These are phyloP conservation scores for Mycosphaerelloides madeirae DNA, from an alignment of 2,329 filamentous ascomycete species.

Conservation along the genomic window DNA sequence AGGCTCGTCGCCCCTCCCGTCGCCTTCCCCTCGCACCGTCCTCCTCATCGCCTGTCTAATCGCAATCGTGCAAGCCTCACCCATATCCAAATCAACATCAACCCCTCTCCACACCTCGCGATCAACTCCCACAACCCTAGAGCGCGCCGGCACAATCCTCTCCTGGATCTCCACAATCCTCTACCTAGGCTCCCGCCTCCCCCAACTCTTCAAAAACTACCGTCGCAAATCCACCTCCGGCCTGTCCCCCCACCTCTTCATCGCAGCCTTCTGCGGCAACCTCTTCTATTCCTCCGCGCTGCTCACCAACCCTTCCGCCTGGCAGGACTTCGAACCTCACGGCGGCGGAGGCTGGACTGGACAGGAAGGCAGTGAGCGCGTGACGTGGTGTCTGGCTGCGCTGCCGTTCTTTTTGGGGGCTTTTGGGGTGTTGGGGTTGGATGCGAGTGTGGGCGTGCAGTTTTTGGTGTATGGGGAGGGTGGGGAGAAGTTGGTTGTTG, in stretches of 20 bases:
- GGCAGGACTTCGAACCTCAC: constrained; percentile 53
- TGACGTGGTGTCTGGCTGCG: constrained; percentile 54
- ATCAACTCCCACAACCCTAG: constrained; percentile 28
- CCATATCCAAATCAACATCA: constrained; percentile 21
- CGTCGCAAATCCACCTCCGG: constrained; percentile 59
- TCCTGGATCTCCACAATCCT: constrained; percentile 55
- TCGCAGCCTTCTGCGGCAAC: constrained; percentile 64
- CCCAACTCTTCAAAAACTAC: constrained; percentile 64
- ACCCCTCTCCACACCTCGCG: not conserved
- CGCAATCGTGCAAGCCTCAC: constrained; percentile 40
- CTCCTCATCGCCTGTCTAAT: constrained; percentile 45
- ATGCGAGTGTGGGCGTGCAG: constrained; percentile 59
- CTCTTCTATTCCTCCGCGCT: constrained; percentile 62
- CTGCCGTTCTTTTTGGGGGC: constrained; percentile 63
- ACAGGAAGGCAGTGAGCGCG: constrained; percentile 49
- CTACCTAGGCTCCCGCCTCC: constrained; percentile 57
- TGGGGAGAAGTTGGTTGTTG: constrained; percentile 44
- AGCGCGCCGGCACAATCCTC: constrained; percentile 47
- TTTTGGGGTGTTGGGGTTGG: constrained; percentile 58
- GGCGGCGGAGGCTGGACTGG: constrained; percentile 56
- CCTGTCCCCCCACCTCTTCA: constrained; percentile 58
- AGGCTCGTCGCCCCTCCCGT: constrained; percentile 38
- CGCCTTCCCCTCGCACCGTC: constrained; percentile 44
- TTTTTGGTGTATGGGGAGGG: constrained; percentile 55
- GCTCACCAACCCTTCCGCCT: constrained; percentile 59